Conservation (phyloP, 805 yeast species). For the Kodamaea laetipori region DNA sequence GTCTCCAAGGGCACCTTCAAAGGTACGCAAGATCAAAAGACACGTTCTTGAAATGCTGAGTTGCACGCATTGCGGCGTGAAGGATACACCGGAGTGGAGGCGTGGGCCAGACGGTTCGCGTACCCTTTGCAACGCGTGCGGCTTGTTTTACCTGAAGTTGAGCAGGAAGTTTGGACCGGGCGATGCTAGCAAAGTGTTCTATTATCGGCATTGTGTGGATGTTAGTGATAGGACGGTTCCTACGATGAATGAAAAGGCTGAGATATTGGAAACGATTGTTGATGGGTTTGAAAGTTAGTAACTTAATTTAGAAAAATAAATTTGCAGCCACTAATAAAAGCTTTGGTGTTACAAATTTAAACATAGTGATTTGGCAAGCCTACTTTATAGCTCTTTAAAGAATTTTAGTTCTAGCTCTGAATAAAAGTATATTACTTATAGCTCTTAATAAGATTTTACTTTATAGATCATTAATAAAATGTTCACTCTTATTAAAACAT, state of each 20-base stretch:
- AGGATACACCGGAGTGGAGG: slow-evolving; percentile 90
- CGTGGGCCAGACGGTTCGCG: slow-evolving; percentile 83
- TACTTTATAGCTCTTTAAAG: no score
- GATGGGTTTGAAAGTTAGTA: neutral
- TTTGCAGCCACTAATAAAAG: no score
- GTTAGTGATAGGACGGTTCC: slow-evolving; percentile 16
- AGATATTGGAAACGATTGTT: slow-evolving; percentile 1
- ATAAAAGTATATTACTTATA: no score
- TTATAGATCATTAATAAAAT: no score
- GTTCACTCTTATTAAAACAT: no score
- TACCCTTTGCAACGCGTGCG: slow-evolving; percentile 91
- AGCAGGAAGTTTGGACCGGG: slow-evolving; percentile 48
- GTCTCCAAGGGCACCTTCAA: no score
- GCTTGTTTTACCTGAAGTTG: slow-evolving; percentile 69
- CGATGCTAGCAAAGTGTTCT: slow-evolving; percentile 35
- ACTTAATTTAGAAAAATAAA: no score
- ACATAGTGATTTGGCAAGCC: no score
- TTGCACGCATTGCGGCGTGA: slow-evolving; percentile 64
- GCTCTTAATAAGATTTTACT: no score
- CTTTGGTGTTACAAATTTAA: no score
- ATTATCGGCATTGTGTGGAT: slow-evolving; percentile 7
- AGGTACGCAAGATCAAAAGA: neutral
- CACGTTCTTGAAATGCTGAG: neutral
- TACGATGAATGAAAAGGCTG: slow-evolving; percentile 5
- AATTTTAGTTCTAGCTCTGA: no score